Conservation (phyloP, 75 land plant species). For the Cryptomeria japonica region DNA sequence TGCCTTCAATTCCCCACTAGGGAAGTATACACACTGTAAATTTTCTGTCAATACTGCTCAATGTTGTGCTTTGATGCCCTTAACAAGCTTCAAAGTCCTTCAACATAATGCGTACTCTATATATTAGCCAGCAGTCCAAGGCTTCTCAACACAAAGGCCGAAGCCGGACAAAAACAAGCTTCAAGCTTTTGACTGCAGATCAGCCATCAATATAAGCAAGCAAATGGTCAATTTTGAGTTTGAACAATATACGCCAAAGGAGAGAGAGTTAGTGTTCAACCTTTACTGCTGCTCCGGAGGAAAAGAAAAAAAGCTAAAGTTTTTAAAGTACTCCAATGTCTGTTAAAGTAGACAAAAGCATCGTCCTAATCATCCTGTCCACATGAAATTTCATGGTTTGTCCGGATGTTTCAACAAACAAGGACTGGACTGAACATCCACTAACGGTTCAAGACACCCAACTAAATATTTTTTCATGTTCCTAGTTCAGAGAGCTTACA, state of each 20-base stretch:
- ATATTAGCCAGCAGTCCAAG: not conserved
- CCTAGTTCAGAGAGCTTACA: conserved; percentile 9
- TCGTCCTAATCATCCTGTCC: not conserved
- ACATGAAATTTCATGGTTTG: not conserved
- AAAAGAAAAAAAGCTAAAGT: not conserved
- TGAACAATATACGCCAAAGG: not conserved
- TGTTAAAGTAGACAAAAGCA: not conserved
- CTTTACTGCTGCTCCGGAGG: not conserved
- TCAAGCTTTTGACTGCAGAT: not conserved
- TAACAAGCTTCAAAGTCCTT: not conserved
- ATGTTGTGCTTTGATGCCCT: not conserved
- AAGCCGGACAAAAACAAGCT: not conserved
- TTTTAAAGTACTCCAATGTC: not conserved
- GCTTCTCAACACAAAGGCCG: not conserved
- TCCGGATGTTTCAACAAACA: conserved; percentile 6
- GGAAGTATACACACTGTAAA: not conserved
- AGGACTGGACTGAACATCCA: not conserved
- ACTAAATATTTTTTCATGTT: not conserved
- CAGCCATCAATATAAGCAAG: not conserved
- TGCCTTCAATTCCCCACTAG: not conserved
- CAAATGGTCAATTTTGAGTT: not conserved
- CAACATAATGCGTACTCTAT: too few species aligned
- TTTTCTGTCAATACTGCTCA: not conserved
- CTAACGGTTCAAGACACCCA: not conserved
- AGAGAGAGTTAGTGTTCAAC: not conserved